A percentile compares a stretch with the other conserved stretches of the same genome.
Conservation (phyloP, 192 early-diverging fungal genomes). For the Umbelopsis sp. region DNA sequence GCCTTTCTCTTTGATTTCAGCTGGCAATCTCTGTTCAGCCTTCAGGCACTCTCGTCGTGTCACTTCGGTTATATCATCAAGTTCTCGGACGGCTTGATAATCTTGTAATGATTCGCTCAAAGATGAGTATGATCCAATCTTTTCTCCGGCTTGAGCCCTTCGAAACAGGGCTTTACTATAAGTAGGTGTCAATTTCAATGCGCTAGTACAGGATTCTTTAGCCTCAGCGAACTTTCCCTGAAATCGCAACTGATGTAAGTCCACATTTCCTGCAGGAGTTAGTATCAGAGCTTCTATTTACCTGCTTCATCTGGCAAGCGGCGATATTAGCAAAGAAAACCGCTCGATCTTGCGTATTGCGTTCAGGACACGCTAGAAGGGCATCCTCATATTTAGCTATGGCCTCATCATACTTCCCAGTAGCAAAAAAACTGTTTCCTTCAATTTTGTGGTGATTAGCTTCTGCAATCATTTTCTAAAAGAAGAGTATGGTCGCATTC, state of each 20-base stretch:
- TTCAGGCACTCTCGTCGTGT: conserved; percentile 26
- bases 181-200: conserved; percentile 54
- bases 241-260: not conserved
- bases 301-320: conserved; percentile 65
- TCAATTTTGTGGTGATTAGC: conserved; percentile 48
- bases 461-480: conserved; percentile 44
- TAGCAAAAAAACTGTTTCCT: conserved; percentile 53
- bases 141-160: conserved; percentile 64
- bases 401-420: conserved; percentile 42
- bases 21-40: conserved; percentile 45
- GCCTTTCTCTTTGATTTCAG: conserved; percentile 44
- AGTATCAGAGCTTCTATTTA: conserved; percentile 14
- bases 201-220: conserved; percentile 43
- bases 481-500: too few species aligned
- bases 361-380: not conserved
- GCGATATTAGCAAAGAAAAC: conserved; percentile 66
- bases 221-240: conserved; percentile 46
- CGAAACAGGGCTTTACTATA: conserved; percentile 64
- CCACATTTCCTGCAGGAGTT: not conserved
- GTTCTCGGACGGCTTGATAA: conserved; percentile 20
- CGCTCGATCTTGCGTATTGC: conserved; percentile 47
- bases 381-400: conserved; percentile 29
- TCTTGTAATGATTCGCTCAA: conserved; percentile 50
- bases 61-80: conserved; percentile 18
- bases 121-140: conserved; percentile 50